phyloP scores from a whole-genome alignment of 2,329 filamentous ascomycete species.

The Alternaria alternata region DNA sequence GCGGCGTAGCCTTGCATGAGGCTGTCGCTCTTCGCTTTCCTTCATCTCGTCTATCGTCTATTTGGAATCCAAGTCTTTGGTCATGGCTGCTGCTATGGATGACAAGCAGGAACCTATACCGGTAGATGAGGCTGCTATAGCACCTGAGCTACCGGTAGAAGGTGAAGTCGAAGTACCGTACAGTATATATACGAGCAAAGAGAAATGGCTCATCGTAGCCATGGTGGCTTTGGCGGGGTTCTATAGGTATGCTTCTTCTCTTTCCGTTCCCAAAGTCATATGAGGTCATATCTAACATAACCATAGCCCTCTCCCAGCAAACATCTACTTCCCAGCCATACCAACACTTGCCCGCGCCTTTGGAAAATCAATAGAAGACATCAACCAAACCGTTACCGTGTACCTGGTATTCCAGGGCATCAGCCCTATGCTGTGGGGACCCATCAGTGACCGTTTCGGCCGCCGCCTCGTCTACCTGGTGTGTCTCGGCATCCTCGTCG shows the following conservation, averaged over 20 bases:
- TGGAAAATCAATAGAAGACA: slow-evolving; percentile 51
- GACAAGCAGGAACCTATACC: slow-evolving; percentile 24
- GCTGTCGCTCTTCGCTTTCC: neutral
- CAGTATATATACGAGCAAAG: slow-evolving; percentile 38
- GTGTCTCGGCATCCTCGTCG: slow-evolving; percentile 45
- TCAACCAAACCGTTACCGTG: slow-evolving; percentile 62
- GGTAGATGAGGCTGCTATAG: slow-evolving; percentile 19
- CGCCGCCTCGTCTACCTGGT: slow-evolving; percentile 61
- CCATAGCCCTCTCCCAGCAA: slow-evolving; percentile 51
- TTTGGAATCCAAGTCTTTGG: neutral
- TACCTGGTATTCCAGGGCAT: slow-evolving; percentile 61
- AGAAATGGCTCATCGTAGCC: slow-evolving; percentile 44
- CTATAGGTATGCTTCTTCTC: slow-evolving; percentile 30
- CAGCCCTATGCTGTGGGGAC: slow-evolving; percentile 61
- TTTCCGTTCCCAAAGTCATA: neutral
- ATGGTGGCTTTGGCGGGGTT: slow-evolving; percentile 43
- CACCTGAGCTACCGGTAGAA: slow-evolving; percentile 19
- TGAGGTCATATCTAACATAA: neutral
- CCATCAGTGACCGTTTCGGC: slow-evolving; percentile 60
- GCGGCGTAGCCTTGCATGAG: slow-evolving; percentile 7
- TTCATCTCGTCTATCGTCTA: neutral
- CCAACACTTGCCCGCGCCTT: slow-evolving; percentile 48
- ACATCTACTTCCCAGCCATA: slow-evolving; percentile 52
- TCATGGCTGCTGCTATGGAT: slow-evolving; percentile 15
- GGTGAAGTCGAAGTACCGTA: slow-evolving; percentile 33